Percentiles rank a stretch among this genome's conserved stretches.
These are phyloP conservation scores for Suillus placidus DNA, from an alignment of 768 basidiomycete genomes.

Conservation along the genomic window DNA sequence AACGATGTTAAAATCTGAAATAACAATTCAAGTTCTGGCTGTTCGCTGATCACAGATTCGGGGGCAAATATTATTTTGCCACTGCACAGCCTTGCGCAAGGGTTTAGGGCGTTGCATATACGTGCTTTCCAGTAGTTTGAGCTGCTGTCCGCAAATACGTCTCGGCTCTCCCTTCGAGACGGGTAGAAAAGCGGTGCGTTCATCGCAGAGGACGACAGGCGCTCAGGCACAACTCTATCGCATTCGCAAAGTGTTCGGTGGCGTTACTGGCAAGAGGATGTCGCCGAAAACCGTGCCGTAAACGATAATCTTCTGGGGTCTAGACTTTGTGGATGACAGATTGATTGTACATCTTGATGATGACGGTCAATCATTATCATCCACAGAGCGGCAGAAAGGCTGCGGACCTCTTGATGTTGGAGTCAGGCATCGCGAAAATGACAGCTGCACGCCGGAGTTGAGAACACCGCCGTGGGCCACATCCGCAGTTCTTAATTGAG, in stretches of 20 bases:
- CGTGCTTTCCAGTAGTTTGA: neutral
- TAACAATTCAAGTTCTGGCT: neutral
- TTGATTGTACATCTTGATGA: neutral
- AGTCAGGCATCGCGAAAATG: neutral
- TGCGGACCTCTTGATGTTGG: neutral
- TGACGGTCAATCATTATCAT: neutral
- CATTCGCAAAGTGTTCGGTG: neutral
- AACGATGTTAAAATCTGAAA: neutral
- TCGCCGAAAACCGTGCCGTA: neutral
- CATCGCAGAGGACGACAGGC: too few species aligned
- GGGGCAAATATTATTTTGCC: neutral
- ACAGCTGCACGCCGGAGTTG: neutral
- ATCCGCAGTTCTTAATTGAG: neutral
- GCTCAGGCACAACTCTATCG: neutral
- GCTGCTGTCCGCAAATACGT: neutral
- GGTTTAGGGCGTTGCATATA: neutral
- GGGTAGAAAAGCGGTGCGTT: neutral
- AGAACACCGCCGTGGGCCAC: neutral
- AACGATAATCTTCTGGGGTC: neutral
- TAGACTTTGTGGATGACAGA: neutral
- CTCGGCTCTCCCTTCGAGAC: neutral
- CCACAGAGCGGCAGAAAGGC: neutral
- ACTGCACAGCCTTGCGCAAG: neutral
- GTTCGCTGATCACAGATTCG: neutral
- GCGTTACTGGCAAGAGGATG: constrained; percentile 5